Base-by-base conservation (phyloP, 2,329 filamentous ascomycete genomes). In the Balansia obtecta region DNA sequence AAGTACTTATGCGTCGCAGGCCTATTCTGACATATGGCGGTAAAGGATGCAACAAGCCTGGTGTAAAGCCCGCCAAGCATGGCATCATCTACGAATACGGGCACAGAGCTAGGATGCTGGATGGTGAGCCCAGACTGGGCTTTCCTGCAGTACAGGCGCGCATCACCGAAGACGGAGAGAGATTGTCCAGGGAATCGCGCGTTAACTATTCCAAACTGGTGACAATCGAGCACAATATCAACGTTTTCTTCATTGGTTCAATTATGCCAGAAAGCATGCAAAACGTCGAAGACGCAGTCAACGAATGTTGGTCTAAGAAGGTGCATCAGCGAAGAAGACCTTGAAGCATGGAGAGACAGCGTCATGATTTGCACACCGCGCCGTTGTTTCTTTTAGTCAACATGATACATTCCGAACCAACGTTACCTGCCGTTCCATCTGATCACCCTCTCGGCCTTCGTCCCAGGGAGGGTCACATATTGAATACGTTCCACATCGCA, bases 191-290 rank as follows among this genome's bases (percentile, higher is more conserved):
- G 32, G 71, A 75, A 53, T 81, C 77, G 12, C 71, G 77, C 5
- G 69, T 79, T 55, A 79, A 80, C 61, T 80, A 80, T 60, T 72
- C 74, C 5, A 80, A 80, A 54, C 63, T 76, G 6, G 67, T 71
- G 30, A 77, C 75, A 3, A 67, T 81, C 27, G 75, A 80, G 59
- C 77, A 80, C 62, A 81, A 81, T 56, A 65, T 73, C 56, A 71
- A 68, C 44, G 74, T 80, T n/a, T 68, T 73, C 55, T 79, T 80
- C 57, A 73, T 81, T 48, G 77, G 77, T n/a, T 58, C 61, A 4
- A 66, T 80, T 15, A 50, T 58, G 3, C 50, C 56, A 1, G 56
- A 65, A 0, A 67, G 76, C 56, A 71, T 69, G 54, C 58, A 70
- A 0, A 63, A 62, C 9, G 69, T 78, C 32, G 57, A 57, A 8